Evolutionary conservation across 2,329 filamentous ascomycete genomes (phyloP).

Genomic region (Hypoxylon rubiginosum): DNA sequence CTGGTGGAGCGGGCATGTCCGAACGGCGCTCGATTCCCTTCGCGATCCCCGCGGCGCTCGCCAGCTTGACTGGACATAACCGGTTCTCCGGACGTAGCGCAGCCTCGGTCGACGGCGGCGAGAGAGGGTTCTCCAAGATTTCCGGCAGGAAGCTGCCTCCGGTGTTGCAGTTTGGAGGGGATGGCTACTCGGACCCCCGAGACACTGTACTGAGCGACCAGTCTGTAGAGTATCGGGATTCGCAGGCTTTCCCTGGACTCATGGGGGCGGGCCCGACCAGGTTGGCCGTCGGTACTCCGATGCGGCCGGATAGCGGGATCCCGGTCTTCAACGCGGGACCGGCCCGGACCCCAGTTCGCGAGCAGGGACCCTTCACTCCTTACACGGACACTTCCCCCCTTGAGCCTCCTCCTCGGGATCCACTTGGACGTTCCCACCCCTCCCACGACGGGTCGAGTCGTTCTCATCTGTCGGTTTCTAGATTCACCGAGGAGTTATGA

Average conservation of each 20-base stretch:
- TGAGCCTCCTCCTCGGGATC: slow-evolving; percentile 51
- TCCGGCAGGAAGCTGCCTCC: slow-evolving; percentile 75
- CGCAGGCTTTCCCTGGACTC: slow-evolving; percentile 58
- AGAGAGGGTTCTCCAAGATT: slow-evolving; percentile 74
- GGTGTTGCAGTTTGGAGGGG: slow-evolving; percentile 72
- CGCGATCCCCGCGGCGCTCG: slow-evolving; percentile 64
- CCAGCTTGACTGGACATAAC: slow-evolving; percentile 59
- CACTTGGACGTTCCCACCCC: slow-evolving; percentile 56
- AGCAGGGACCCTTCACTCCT: slow-evolving; percentile 64
- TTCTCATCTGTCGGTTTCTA: slow-evolving; percentile 53
- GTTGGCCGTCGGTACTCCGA: slow-evolving; percentile 68
- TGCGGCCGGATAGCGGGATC: slow-evolving; percentile 71
- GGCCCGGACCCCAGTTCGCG: slow-evolving; percentile 71
- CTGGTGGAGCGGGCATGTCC: slow-evolving; percentile 56
- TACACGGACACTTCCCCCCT: slow-evolving; percentile 48
- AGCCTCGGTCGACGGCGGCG: slow-evolving; percentile 57
- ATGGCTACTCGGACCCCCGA: slow-evolving; percentile 70
- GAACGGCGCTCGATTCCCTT: slow-evolving; percentile 60
- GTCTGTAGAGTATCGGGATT: slow-evolving; percentile 66
- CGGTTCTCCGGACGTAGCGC: slow-evolving; percentile 50
- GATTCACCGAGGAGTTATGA: slow-evolving; percentile 60
- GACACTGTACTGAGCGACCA: slow-evolving; percentile 61
- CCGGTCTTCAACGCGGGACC: slow-evolving; percentile 76
- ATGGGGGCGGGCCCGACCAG: slow-evolving; percentile 53
- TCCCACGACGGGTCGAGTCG: slow-evolving; percentile 53